These are phyloP conservation scores for Luffa acutangula DNA, from an alignment of 306 rosid genomes.

Conservation along the genomic window DNA sequence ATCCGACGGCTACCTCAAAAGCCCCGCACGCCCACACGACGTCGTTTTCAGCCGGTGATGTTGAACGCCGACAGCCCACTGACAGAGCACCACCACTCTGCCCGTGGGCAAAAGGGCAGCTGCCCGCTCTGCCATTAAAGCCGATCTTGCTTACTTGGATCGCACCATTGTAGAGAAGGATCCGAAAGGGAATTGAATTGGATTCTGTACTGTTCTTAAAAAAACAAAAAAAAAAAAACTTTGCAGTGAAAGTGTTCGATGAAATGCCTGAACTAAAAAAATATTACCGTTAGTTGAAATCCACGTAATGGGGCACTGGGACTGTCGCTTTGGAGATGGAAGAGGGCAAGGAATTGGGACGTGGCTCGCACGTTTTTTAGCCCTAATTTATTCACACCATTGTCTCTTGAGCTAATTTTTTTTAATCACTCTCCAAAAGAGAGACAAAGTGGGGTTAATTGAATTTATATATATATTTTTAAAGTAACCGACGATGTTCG, in stretches of 20 bases:
- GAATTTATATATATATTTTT: too few species aligned
- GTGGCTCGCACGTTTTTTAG: not conserved
- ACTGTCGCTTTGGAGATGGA: not conserved
- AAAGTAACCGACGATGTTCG: too few species aligned
- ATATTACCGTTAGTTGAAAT: not conserved
- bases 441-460: too few species aligned
- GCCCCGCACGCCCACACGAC: not conserved
- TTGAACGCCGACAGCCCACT: slow-evolving; percentile 7
- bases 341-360: not conserved
- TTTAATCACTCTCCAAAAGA: not conserved
- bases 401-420: not conserved
- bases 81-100: not conserved
- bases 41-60: not conserved
- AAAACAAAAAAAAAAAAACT: not conserved
- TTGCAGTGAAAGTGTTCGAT: not conserved
- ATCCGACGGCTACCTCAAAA: not conserved
- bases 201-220: not conserved
- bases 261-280: not conserved
- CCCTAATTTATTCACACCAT: not conserved
- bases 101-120: not conserved
- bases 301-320: not conserved
- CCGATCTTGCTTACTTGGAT: not conserved
- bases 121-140: not conserved
- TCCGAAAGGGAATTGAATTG: not conserved
- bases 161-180: not conserved